Conservation (phyloP, 768 basidiomycete genomes). For the Dacryopinax spathularia region DNA sequence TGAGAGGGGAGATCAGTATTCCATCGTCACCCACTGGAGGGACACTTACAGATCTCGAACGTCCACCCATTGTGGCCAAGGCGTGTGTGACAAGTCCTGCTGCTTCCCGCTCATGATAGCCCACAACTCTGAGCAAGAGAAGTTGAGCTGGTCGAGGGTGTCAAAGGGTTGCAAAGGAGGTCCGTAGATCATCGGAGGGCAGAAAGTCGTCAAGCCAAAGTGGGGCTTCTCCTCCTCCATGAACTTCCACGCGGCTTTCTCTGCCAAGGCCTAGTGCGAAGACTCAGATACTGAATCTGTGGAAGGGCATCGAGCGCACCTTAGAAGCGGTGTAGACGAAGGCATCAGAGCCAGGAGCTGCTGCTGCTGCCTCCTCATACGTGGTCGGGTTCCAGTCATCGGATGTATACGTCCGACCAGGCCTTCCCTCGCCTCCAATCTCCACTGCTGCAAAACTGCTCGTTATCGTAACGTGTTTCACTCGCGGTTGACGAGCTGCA, state of each 20-base stretch:
- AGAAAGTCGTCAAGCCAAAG: slow-evolving; percentile 14
- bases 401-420: slow-evolving; percentile 12
- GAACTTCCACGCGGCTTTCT: slow-evolving; percentile 15
- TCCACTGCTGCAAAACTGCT: slow-evolving; percentile 17
- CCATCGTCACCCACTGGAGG: slow-evolving; percentile 5
- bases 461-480: slow-evolving; percentile 20
- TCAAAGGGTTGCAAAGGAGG: slow-evolving; percentile 7
- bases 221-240: slow-evolving; percentile 5
- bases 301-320: slow-evolving; percentile 4
- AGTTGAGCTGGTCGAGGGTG: slow-evolving; percentile 4
- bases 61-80: neutral
- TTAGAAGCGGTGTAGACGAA: neutral
- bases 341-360: neutral
- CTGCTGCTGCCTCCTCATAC: slow-evolving; percentile 10
- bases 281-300: slow-evolving; percentile 10
- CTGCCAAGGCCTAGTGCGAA: slow-evolving; percentile 6
- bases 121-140: slow-evolving; percentile 5
- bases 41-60: neutral
- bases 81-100: neutral
- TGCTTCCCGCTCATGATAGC: slow-evolving; percentile 3
- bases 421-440: neutral
- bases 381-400: slow-evolving; percentile 14
- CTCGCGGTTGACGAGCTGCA: slow-evolving; percentile 6
- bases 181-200: slow-evolving; percentile 8
- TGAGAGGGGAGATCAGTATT: slow-evolving; percentile 6